These are phyloP conservation scores for Rubia peregrina DNA, from an alignment of 305 asterid genomes.

Conservation along the genomic window DNA sequence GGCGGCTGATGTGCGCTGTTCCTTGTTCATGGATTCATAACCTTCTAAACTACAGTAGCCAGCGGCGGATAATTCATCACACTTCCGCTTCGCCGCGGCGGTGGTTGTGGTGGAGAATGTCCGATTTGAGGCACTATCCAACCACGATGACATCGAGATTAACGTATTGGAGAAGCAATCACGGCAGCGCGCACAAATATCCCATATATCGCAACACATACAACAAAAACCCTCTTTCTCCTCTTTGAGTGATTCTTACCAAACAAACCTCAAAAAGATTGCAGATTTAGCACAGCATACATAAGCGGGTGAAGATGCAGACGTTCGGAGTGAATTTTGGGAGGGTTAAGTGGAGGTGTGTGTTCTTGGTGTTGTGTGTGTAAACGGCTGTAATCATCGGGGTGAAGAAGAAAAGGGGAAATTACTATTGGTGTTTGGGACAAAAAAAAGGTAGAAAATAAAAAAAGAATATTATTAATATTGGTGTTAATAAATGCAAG, in stretches of 20 bases:
- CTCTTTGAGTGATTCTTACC: background rate
- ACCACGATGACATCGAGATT: constrained; percentile 45
- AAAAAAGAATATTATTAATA: too few species aligned
- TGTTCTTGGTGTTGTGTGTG: background rate
- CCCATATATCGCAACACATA: constrained; percentile 29
- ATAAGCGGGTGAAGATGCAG: background rate
- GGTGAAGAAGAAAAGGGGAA: background rate
- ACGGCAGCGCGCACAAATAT: constrained; percentile 5
- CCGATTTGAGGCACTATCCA: background rate
- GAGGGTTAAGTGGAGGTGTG: background rate
- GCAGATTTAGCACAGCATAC: background rate
- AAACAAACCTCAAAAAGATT: background rate
- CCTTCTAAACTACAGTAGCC: constrained; percentile 22
- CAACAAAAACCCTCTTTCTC: background rate
- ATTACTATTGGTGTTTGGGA: background rate
- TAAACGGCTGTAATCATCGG: background rate
- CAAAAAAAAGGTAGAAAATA: too few species aligned
- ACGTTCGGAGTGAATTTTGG: background rate
- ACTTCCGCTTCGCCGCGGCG: constrained; percentile 38
- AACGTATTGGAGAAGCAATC: background rate
- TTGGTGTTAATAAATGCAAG: too few species aligned
- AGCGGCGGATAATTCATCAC: constrained; percentile 43
- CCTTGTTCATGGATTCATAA: constrained; percentile 47
- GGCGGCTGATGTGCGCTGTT: constrained; percentile 32
- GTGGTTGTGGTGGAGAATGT: background rate